phyloP scores from a whole-genome alignment of 75 land plant genomes.

The Selaginella tamariscina region DNA sequence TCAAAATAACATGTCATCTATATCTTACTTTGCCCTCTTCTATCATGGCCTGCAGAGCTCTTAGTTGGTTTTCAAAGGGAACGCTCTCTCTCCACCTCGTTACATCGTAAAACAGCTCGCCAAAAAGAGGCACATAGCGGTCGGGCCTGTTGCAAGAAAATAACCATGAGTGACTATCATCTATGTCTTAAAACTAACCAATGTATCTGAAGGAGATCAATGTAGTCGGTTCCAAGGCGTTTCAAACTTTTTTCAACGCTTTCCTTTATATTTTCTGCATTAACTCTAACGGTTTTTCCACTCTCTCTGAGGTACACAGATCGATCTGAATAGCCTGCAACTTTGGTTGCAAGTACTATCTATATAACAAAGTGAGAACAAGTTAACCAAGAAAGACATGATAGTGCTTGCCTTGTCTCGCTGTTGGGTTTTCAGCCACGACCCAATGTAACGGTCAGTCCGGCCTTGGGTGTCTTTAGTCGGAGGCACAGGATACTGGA shows the following conservation, averaged over 20 bases:
- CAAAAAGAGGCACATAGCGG: conserved; percentile 92
- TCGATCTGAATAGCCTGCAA: conserved; percentile 70
- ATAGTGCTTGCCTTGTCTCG: conserved; percentile 63
- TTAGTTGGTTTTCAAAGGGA: conserved; percentile 73
- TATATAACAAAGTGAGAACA: conserved; percentile 16
- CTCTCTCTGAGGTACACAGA: conserved; percentile 52
- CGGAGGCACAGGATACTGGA: conserved; percentile 85
- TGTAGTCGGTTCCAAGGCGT: conserved; percentile 81
- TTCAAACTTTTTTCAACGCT: conserved; percentile 92
- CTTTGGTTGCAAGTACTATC: conserved; percentile 93
- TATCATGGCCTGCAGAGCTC: conserved; percentile 66
- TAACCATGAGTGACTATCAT: background rate
- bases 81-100: conserved; percentile 61
- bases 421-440: conserved; percentile 71
- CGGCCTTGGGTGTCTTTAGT: conserved; percentile 66
- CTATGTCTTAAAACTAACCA: conserved; percentile 38
- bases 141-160: conserved; percentile 58
- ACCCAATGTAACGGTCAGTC: conserved; percentile 63
- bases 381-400: background rate
- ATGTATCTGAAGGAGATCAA: conserved; percentile 92
- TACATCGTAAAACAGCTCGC: conserved; percentile 52
- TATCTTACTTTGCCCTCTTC: conserved; percentile 77
- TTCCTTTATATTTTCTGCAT: conserved; percentile 84
- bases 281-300: conserved; percentile 53
- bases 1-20: background rate